Base-by-base conservation (phyloP, 768 basidiomycete genomes). In the Cyclocybe cylindracea region DNA sequence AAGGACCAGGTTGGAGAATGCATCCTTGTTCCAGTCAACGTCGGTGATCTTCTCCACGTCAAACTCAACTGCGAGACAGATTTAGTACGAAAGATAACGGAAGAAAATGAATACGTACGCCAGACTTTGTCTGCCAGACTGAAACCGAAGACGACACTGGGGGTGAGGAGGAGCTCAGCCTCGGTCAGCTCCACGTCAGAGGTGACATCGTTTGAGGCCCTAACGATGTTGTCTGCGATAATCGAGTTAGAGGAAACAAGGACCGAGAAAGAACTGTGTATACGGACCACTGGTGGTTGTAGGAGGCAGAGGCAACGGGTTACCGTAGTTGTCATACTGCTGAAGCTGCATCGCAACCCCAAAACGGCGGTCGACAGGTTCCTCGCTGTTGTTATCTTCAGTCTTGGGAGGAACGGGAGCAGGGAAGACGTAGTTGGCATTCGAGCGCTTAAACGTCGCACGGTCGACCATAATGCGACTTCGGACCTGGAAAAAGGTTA, bases 391-490 rank as follows among this genome's bases (percentile, higher is more conserved):
- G 24, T 2, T 24, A 24, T 24, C 24, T 24, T 24, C 24, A 24
- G 24, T 24, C 49, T 65, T 67, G 14, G 70, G 66, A 7, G 63
- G 62, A 0, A 70, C 63, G 10, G 74, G 68, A 1, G 44, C 51
- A 7, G 81, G 78, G 57, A 78, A 74, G n/a, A 66, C 57, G 59
- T 83, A 82, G 60, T 78, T 79, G 0, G 78, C 61, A 56, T 85
- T 82, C 47, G 78, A 60, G 35, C 77, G 72, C 41, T 74, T 73
- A 72, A 85, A 85, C 2, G 77, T 78, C 2, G 70, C 75, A 71
- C 81, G 66, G 59, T 86, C 85, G 39, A 86, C 68, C 82, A 86
- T 85, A 48, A 85, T 77, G 11, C 85, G 70, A 38, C 82, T 76
- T 39, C 71, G 75, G 37, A 84, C 73, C 83, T 84, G 51, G 0